Percentiles rank a stretch among this genome's conserved stretches.
These are phyloP conservation scores for Chalciporus pseudorubinellus DNA, from an alignment of 768 basidiomycete genomes.

Conservation along the genomic window DNA sequence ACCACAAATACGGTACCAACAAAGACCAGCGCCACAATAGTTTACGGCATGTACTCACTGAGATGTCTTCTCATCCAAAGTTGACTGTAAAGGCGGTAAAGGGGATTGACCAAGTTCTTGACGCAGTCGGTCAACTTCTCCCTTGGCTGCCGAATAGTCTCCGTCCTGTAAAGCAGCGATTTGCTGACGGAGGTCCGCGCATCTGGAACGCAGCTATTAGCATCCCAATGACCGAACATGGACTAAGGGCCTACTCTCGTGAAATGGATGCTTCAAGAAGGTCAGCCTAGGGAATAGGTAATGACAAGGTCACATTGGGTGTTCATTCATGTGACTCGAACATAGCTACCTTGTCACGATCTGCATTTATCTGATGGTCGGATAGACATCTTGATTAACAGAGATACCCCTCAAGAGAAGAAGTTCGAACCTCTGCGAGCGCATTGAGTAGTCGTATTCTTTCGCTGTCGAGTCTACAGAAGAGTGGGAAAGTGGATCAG, in stretches of 20 bases:
- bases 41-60: slow-evolving; percentile 40
- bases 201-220: slow-evolving; percentile 40
- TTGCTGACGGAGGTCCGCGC: slow-evolving; percentile 61
- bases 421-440: slow-evolving; percentile 59
- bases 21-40: slow-evolving; percentile 6
- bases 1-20: slow-evolving; percentile 4
- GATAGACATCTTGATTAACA: slow-evolving; percentile 13
- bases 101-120: slow-evolving; percentile 75
- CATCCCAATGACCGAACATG: slow-evolving; percentile 1
- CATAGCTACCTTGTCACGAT: slow-evolving; percentile 62
- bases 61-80: slow-evolving; percentile 65
- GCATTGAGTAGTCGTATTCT: slow-evolving; percentile 63
- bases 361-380: slow-evolving; percentile 64
- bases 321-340: slow-evolving; percentile 4
- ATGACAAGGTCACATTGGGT: slow-evolving; percentile 5
- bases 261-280: slow-evolving; percentile 63
- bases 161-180: slow-evolving; percentile 68
- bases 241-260: slow-evolving; percentile 53
- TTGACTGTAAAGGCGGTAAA: slow-evolving; percentile 67
- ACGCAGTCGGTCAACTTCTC: slow-evolving; percentile 73
- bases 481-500: slow-evolving; percentile 9
- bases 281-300: slow-evolving; percentile 49
- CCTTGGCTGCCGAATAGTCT: slow-evolving; percentile 72
- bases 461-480: slow-evolving; percentile 69
- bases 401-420: slow-evolving; percentile 1